Evolutionary conservation across 78 protist species (phyloP).

Genomic region (Dictyostelium discoideum): DNA sequence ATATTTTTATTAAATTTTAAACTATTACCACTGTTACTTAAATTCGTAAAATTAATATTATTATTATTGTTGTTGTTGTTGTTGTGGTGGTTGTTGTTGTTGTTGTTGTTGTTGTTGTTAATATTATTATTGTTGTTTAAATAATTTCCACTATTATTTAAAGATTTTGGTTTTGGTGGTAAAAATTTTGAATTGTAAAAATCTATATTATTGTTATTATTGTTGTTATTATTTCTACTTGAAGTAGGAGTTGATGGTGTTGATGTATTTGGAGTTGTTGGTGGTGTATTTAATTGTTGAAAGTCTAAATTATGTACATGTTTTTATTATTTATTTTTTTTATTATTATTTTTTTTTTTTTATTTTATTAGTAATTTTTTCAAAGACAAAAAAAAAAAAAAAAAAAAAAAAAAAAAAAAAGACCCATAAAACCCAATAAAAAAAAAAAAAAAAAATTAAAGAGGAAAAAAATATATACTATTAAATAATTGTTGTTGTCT

Average conservation of each 20-base stretch:
- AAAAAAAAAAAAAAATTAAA: neutral
- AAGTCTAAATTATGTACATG: neutral
- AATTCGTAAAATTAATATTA: neutral
- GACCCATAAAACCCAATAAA: too few relatives aligned
- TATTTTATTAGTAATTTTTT: neutral
- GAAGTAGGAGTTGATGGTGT: neutral
- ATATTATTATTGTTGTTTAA: neutral
- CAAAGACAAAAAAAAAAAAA: neutral
- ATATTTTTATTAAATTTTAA: neutral
- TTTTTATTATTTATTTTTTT: neutral
- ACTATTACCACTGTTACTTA: neutral
- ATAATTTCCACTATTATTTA: neutral
- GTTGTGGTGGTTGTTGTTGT: too few relatives aligned
- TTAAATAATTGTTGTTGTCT: neutral
- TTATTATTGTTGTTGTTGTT: neutral
- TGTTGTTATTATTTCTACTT: neutral
- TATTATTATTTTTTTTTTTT: neutral
- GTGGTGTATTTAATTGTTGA: neutral
- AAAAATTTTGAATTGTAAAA: neutral
- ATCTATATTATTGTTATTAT: neutral
- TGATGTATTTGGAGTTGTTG: neutral
- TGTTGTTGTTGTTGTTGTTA: too few relatives aligned
- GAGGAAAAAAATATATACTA: neutral
- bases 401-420: neutral
- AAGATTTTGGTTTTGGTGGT: slow-evolving; percentile 4